Evolutionary conservation across 23 red algal genomes (phyloP).

Genomic region (Agarophyton chilense): DNA sequence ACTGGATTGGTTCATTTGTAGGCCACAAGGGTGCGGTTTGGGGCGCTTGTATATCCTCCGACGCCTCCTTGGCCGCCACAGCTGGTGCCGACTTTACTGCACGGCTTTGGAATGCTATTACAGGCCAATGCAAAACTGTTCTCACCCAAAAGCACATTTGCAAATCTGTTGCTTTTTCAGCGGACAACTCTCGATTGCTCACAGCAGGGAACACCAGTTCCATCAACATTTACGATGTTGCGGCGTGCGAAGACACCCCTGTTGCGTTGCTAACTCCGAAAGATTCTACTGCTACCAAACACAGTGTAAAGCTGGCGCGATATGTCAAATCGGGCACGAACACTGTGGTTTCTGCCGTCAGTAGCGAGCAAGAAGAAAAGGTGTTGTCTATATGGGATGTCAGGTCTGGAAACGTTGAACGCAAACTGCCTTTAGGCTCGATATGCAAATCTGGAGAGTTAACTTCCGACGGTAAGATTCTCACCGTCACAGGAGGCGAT

Average conservation of each 20-base stretch:
- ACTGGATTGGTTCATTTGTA: slow-evolving; percentile 93
- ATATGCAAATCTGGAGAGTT: slow-evolving; percentile 72
- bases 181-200: slow-evolving; percentile 60
- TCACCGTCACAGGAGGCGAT: slow-evolving; percentile 64
- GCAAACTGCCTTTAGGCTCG: slow-evolving; percentile 58
- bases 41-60: slow-evolving; percentile 75
- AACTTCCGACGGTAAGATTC: slow-evolving; percentile 63
- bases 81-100: slow-evolving; percentile 86
- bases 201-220: slow-evolving; percentile 76
- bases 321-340: slow-evolving; percentile 62
- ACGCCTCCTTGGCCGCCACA: slow-evolving; percentile 82
- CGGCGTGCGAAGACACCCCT: slow-evolving; percentile 54
- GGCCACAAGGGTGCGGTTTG: slow-evolving; percentile 95
- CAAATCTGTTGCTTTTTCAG: slow-evolving; percentile 82
- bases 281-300: slow-evolving; percentile 6
- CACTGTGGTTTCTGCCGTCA: slow-evolving; percentile 63
- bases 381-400: slow-evolving; percentile 87
- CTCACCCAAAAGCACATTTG: slow-evolving; percentile 82
- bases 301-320: slow-evolving; percentile 72
- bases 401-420: slow-evolving; percentile 53
- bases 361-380: slow-evolving; percentile 62
- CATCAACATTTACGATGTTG: slow-evolving; percentile 80
- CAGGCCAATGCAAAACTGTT: slow-evolving; percentile 61
- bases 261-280: slow-evolving; percentile 47
- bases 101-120: slow-evolving; percentile 85